Evolutionary conservation across 257 asterid genomes (phyloP).

Genomic region (Nicotiana noctiflora): DNA sequence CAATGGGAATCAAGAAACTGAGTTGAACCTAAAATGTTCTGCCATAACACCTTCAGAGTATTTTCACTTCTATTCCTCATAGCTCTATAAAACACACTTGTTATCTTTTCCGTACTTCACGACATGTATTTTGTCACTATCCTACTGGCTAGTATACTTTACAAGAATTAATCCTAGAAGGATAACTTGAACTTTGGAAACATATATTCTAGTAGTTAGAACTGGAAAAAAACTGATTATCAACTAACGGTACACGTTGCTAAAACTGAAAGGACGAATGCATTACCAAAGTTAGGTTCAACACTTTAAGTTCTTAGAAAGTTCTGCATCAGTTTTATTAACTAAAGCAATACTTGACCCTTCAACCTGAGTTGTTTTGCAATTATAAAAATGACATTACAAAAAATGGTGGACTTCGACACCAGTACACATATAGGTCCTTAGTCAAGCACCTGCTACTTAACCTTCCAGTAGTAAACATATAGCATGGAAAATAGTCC

Average conservation of each 20-base stretch:
- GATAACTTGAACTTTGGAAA: neutral
- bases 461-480: neutral
- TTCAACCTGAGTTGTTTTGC: neutral
- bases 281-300: neutral
- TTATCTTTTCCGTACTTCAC: neutral
- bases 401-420: neutral
- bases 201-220: neutral
- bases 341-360: neutral
- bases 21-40: neutral
- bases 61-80: neutral
- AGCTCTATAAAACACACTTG: neutral
- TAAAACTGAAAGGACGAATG: neutral
- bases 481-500: neutral
- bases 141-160: neutral
- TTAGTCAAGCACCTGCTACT: neutral
- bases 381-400: neutral
- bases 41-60: neutral
- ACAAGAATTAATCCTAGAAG: neutral
- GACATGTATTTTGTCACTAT: neutral
- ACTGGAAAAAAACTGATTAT: neutral
- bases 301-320: neutral
- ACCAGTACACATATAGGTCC: neutral
- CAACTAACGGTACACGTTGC: neutral
- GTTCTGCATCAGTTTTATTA: neutral
- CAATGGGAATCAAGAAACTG: neutral